These are phyloP conservation scores for Cajanus cajan DNA, from an alignment of 306 rosid species.

Conservation along the genomic window DNA sequence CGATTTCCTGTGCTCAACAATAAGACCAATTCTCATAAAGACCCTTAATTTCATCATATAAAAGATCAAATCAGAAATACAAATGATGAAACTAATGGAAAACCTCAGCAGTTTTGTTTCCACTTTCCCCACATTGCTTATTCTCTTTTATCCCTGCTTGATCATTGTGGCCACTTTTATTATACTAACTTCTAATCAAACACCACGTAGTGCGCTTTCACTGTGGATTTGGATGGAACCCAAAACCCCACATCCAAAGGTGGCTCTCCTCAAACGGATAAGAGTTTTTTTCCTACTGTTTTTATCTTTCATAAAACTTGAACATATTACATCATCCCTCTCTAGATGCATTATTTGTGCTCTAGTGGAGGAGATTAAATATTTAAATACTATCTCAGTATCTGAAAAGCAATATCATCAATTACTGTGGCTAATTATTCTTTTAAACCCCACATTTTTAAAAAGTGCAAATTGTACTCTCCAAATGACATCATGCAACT, in stretches of 20 bases:
- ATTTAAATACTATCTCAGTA: neutral
- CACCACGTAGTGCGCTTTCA: slow-evolving; percentile 48
- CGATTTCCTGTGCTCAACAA: neutral
- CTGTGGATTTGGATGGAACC: slow-evolving; percentile 42
- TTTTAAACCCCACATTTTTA: slow-evolving; percentile 2
- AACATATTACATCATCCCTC: slow-evolving; percentile 37
- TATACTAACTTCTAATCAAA: slow-evolving; percentile 35
- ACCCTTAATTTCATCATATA: slow-evolving; percentile 5
- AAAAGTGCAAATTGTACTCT: slow-evolving; percentile 4
- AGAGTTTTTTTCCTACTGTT: neutral
- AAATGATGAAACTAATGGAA: slow-evolving; percentile 43
- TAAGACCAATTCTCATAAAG: neutral
- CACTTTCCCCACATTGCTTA: slow-evolving; percentile 43
- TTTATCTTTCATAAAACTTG: neutral
- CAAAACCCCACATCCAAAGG: slow-evolving; percentile 11
- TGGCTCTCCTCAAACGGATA: slow-evolving; percentile 34
- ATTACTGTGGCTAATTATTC: slow-evolving; percentile 20
- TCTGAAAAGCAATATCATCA: slow-evolving; percentile 9
- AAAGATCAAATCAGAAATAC: slow-evolving; percentile 7
- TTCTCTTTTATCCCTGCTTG: slow-evolving; percentile 32
- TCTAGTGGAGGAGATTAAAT: slow-evolving; percentile 14
- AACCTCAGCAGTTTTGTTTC: slow-evolving; percentile 46
- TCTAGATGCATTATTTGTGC: slow-evolving; percentile 14
- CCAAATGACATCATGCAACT: slow-evolving; percentile 30
- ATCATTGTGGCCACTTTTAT: slow-evolving; percentile 43